phyloP scores from a whole-genome alignment of 768 basidiomycete species.

The Leccinum pellstonianum region DNA sequence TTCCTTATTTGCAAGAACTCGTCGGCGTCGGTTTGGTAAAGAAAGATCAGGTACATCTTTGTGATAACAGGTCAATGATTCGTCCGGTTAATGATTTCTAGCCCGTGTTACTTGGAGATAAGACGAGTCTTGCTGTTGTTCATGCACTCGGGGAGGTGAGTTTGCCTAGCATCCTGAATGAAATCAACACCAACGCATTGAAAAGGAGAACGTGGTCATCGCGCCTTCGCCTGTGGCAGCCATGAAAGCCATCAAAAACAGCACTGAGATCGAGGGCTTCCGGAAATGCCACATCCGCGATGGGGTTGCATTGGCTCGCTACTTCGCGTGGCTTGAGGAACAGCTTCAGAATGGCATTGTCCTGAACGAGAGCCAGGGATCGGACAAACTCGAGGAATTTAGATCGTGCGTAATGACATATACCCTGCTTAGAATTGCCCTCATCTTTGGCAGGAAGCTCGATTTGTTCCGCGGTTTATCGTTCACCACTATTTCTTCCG shows the following conservation, averaged over 20 bases:
- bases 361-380: conserved; percentile 78
- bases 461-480: conserved; percentile 83
- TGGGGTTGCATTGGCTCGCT: conserved; percentile 81
- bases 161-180: background rate
- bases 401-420: conserved; percentile 59
- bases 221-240: conserved; percentile 74
- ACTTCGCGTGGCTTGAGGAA: conserved; percentile 95
- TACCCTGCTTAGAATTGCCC: background rate
- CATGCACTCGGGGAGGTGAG: conserved; percentile 71
- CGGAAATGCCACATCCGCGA: conserved; percentile 86
- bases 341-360: conserved; percentile 59
- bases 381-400: conserved; percentile 74
- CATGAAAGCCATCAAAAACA: conserved; percentile 79
- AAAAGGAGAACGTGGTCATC: conserved; percentile 57
- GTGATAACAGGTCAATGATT: conserved; percentile 4
- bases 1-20: conserved; percentile 58
- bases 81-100: conserved; percentile 25
- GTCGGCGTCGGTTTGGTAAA: conserved; percentile 34
- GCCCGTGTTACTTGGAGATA: conserved; percentile 76
- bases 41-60: conserved; percentile 30
- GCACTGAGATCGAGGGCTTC: conserved; percentile 85
- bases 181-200: conserved; percentile 1
- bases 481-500: conserved; percentile 89
- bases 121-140: conserved; percentile 78
- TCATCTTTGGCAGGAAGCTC: conserved; percentile 53